Percentiles rank a stretch among this genome's conserved stretches.
Evolutionary conservation across 345 rosid genomes (phyloP).

Genomic region (Hibiscus syriacus): DNA sequence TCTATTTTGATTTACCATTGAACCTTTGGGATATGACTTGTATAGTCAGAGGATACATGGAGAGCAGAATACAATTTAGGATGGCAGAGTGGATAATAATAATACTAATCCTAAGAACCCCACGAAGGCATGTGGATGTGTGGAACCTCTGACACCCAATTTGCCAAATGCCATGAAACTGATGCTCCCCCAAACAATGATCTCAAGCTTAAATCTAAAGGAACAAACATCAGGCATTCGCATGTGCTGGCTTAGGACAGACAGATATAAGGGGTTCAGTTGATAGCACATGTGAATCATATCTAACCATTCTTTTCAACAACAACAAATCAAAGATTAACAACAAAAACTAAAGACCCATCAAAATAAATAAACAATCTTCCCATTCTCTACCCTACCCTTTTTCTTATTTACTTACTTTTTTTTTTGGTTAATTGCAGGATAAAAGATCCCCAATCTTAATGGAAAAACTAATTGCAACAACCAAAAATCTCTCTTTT

Average conservation of each 20-base stretch:
- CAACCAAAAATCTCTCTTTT: background rate
- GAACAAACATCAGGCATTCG: background rate
- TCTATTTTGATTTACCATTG: background rate
- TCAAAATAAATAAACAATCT: background rate
- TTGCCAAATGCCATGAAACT: background rate
- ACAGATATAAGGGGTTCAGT: background rate
- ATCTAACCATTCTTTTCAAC: conserved; percentile 10
- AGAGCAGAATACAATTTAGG: conserved; percentile 7
- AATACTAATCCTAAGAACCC: conserved; percentile 23
- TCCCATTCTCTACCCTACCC: background rate
- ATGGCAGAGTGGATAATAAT: conserved; percentile 29
- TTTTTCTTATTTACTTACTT: conserved; percentile 23
- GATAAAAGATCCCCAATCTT: conserved; percentile 16
- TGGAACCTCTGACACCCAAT: conserved; percentile 35
- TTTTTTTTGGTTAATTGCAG: conserved; percentile 14
- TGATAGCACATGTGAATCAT: conserved; percentile 5
- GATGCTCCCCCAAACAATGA: background rate
- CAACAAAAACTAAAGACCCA: background rate
- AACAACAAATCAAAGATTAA: conserved; percentile 7
- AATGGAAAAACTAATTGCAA: conserved; percentile 11
- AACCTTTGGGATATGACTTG: background rate
- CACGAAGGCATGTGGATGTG: conserved; percentile 17
- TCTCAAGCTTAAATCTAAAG: background rate
- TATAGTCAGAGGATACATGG: background rate
- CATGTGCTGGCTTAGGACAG: background rate